Conservation (phyloP, 2,329 filamentous ascomycete species). For the Ophiostoma sp. region DNA sequence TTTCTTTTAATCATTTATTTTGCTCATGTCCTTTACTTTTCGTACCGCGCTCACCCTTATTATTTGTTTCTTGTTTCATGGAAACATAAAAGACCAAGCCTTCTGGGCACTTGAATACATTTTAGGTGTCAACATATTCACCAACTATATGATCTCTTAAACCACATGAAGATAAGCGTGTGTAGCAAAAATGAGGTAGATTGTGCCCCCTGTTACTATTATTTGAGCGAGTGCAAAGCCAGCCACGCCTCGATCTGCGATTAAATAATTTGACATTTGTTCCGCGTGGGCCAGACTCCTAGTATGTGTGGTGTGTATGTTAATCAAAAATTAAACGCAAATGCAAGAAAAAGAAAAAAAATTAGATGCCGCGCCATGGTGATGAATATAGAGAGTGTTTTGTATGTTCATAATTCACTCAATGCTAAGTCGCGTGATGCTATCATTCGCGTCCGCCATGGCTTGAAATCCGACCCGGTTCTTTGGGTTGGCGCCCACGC, state of each 20-base stretch:
- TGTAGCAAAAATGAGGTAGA: neutral
- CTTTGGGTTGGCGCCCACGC: constrained; percentile 45
- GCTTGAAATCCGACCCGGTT: constrained; percentile 79
- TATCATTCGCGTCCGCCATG: constrained; percentile 94
- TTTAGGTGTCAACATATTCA: neutral
- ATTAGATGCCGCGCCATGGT: neutral
- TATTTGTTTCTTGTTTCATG: neutral
- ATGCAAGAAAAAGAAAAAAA: neutral
- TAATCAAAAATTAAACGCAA: neutral
- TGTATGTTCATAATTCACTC: constrained; percentile 54
- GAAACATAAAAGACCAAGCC: neutral
- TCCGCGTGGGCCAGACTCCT: neutral
- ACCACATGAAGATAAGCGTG: neutral
- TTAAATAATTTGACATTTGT: neutral
- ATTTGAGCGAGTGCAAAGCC: neutral
- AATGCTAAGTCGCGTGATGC: constrained; percentile 95
- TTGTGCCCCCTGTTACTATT: neutral
- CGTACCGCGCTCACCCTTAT: neutral
- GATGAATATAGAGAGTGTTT: neutral
- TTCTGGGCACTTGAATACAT: neutral
- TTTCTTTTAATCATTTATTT: neutral
- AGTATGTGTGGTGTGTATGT: neutral
- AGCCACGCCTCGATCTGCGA: neutral
- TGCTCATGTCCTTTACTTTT: neutral
- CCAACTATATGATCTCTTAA: neutral